phyloP scores from a whole-genome alignment of 169 alveolate genomes.

The Miamiensis avidus region DNA sequence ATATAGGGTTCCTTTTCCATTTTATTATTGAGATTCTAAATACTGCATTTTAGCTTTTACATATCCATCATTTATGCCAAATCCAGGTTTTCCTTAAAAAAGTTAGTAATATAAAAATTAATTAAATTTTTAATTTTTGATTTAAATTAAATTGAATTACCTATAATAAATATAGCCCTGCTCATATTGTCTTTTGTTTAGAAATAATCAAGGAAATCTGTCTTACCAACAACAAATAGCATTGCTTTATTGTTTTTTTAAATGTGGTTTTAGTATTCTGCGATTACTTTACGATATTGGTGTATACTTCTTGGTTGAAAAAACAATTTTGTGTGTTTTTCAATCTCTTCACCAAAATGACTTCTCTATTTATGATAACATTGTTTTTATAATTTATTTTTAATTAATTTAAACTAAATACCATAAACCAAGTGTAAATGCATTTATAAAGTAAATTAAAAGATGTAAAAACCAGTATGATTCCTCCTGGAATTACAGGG shows the following conservation, averaged over 20 bases:
- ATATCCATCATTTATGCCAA: neutral
- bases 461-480: neutral
- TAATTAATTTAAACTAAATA: too few relatives aligned
- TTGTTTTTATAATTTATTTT: too few relatives aligned
- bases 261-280: too few relatives aligned
- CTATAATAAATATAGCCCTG: neutral
- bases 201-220: neutral
- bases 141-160: neutral
- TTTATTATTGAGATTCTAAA: neutral
- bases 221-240: neutral
- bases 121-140: too few relatives aligned
- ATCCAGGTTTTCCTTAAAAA: neutral
- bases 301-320: neutral
- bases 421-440: neutral
- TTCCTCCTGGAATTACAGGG: neutral
- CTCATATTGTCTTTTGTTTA: neutral
- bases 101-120: too few relatives aligned
- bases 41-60: neutral
- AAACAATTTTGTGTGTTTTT: neutral
- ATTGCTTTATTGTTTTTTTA: neutral
- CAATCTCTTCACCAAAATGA: neutral
- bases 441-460: neutral
- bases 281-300: neutral
- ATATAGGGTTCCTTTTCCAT: too few relatives aligned
- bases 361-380: neutral